Conservation (phyloP, 495 filamentous ascomycete genomes). For the Barbatosphaeria neglecta region DNA sequence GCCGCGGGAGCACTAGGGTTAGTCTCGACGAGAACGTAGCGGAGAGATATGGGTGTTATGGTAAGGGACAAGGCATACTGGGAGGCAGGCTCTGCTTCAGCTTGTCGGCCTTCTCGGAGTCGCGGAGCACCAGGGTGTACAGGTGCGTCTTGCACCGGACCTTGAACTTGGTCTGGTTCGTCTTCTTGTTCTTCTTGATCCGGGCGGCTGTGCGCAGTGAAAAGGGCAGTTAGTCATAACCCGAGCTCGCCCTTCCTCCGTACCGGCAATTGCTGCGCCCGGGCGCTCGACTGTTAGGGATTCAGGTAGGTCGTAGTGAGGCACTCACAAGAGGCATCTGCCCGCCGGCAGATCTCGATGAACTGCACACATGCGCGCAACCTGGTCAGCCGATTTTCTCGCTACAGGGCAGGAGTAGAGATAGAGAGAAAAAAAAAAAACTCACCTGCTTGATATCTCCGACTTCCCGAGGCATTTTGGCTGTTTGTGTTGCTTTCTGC, state of each 20-base stretch:
- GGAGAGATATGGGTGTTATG: neutral
- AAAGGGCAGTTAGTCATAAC: conserved; percentile 26
- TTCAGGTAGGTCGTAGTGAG: conserved; percentile 1
- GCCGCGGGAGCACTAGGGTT: neutral
- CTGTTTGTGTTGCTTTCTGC: conserved; percentile 12
- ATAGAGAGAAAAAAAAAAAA: neutral
- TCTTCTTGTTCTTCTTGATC: conserved; percentile 90
- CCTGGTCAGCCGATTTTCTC: conserved; percentile 17
- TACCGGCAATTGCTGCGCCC: too few species aligned
- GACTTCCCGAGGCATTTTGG: conserved; percentile 93
- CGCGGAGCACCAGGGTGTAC: conserved; percentile 96
- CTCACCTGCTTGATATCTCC: conserved; percentile 85
- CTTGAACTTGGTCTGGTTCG: conserved; percentile 98
- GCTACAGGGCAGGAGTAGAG: neutral
- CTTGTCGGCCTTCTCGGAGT: conserved; percentile 99
- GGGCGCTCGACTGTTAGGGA: too few species aligned
- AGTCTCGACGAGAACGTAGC: neutral
- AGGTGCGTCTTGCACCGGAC: conserved; percentile 90
- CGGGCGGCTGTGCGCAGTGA: conserved; percentile 56
- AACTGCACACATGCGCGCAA: conserved; percentile 54
- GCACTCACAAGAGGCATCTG: conserved; percentile 89
- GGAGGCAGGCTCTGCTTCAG: conserved; percentile 97
- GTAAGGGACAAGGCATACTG: conserved; percentile 46
- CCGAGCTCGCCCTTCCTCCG: too few species aligned
- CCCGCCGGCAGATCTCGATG: conserved; percentile 99